phyloP scores from a whole-genome alignment of 768 basidiomycete genomes.

The Crassisporium funariophilum region DNA sequence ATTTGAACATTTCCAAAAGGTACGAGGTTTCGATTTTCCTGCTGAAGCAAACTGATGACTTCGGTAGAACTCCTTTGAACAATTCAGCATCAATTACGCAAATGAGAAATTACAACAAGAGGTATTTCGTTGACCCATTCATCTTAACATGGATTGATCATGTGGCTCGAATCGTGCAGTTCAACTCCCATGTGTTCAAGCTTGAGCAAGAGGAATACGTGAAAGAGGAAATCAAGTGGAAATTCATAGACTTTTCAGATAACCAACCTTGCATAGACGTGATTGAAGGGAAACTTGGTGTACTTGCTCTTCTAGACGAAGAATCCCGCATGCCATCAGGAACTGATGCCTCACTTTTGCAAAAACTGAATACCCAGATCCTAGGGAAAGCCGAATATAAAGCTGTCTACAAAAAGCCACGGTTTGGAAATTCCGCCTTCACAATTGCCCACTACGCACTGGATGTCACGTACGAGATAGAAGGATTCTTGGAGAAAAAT shows the following conservation, averaged over 20 bases:
- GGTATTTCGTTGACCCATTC: constrained; percentile 45
- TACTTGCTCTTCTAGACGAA: constrained; percentile 93
- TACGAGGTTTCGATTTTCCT: constrained; percentile 23
- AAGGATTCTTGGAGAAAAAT: constrained; percentile 99
- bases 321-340: constrained; percentile 96
- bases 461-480: constrained; percentile 98
- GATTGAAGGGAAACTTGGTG: constrained; percentile 96
- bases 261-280: constrained; percentile 99
- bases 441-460: constrained; percentile 98
- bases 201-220: constrained; percentile 99
- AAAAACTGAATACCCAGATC: constrained; percentile 88
- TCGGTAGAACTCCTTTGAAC: constrained; percentile 85
- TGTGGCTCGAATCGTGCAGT: too few relatives aligned
- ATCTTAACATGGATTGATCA: not conserved
- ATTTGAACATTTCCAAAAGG: constrained; percentile 97
- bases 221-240: constrained; percentile 99
- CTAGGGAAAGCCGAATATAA: constrained; percentile 79
- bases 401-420: constrained; percentile 93
- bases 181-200: constrained; percentile 99
- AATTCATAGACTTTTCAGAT: constrained; percentile 98
- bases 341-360: constrained; percentile 88
- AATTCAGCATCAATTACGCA: constrained; percentile 99
- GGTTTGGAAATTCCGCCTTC: constrained; percentile 97
- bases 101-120: constrained; percentile 99
- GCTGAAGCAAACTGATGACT: constrained; percentile 6